Conservation (phyloP, 306 rosid species). For the Ceratonia siliqua region DNA sequence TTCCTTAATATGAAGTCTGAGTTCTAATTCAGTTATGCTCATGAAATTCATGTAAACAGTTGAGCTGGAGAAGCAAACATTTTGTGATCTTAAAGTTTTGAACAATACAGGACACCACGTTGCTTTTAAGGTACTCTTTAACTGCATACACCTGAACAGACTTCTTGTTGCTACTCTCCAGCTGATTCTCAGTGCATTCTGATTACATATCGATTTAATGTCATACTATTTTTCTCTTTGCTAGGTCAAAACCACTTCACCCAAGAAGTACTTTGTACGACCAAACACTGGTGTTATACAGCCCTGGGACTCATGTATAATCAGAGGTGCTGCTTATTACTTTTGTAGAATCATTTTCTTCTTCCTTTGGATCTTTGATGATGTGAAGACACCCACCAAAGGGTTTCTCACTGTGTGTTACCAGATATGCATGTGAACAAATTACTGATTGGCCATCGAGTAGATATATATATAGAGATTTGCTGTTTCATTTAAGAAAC, state of each 20-base stretch:
- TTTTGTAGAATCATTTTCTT: neutral
- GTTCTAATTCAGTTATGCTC: conserved; percentile 26
- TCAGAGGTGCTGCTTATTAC: conserved; percentile 71
- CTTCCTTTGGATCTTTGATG: neutral
- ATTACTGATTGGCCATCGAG: neutral
- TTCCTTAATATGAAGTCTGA: neutral
- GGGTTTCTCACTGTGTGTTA: neutral
- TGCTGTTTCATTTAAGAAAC: conserved; percentile 1
- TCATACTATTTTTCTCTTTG: conserved; percentile 24
- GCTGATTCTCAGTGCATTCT: neutral
- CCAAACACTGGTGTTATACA: conserved; percentile 88
- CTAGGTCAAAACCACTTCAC: conserved; percentile 98
- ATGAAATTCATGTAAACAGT: conserved; percentile 54
- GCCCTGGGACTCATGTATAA: conserved; percentile 81
- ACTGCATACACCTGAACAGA: neutral
- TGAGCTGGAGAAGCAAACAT: conserved; percentile 88
- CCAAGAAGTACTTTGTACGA: conserved; percentile 94
- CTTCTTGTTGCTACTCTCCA: conserved; percentile 4
- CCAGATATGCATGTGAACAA: conserved; percentile 12
- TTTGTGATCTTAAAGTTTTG: conserved; percentile 78
- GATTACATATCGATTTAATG: conserved; percentile 11
- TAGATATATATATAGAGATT: neutral
- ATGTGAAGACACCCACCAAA: neutral
- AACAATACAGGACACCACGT: conserved; percentile 76
- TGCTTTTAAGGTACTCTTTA: conserved; percentile 80